A percentile compares a stretch with the other conserved stretches of the same genome.
phyloP scores from a whole-genome alignment of 2,329 filamentous ascomycete species.

The Aphanocladium album region DNA sequence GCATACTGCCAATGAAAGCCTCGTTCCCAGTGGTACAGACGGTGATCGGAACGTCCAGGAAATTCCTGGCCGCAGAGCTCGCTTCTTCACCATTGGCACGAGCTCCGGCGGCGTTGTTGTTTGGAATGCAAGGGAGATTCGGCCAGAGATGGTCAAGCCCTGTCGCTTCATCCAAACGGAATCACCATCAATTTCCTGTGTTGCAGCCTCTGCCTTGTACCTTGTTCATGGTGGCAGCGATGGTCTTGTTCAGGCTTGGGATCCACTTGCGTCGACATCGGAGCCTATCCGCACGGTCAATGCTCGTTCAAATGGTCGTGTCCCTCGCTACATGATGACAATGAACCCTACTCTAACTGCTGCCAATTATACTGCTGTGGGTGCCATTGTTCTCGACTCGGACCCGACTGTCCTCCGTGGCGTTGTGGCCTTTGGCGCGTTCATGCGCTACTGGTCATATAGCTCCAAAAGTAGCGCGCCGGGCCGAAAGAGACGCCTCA shows the following conservation, averaged over 20 bases:
- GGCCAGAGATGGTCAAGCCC: slow-evolving; percentile 48
- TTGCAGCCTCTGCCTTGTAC: slow-evolving; percentile 81
- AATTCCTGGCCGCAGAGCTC: slow-evolving; percentile 78
- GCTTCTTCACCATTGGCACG: slow-evolving; percentile 78
- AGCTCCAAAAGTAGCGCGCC: slow-evolving; percentile 75
- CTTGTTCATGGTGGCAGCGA: slow-evolving; percentile 92
- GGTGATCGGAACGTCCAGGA: slow-evolving; percentile 43
- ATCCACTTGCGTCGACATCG: slow-evolving; percentile 76
- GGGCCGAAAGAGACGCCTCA: slow-evolving; percentile 71
- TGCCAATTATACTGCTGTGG: slow-evolving; percentile 73
- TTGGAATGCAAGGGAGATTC: slow-evolving; percentile 74
- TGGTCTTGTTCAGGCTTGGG: slow-evolving; percentile 93
- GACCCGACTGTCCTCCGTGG: slow-evolving; percentile 82
- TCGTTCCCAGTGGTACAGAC: slow-evolving; percentile 43
- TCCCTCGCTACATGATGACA: slow-evolving; percentile 64
- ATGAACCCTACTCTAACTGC: slow-evolving; percentile 56
- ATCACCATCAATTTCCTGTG: slow-evolving; percentile 77
- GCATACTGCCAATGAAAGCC: slow-evolving; percentile 37
- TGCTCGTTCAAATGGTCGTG: slow-evolving; percentile 74
- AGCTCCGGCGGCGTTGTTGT: slow-evolving; percentile 69
- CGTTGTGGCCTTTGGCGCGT: slow-evolving; percentile 79
- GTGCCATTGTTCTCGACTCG: slow-evolving; percentile 80
- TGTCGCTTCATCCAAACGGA: slow-evolving; percentile 84
- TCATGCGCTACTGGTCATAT: slow-evolving; percentile 90
- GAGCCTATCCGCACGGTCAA: slow-evolving; percentile 83